Percentiles rank a stretch among this genome's conserved stretches.
Evolutionary conservation across 768 basidiomycete species (phyloP).

Genomic region (Jaapia argillacea): DNA sequence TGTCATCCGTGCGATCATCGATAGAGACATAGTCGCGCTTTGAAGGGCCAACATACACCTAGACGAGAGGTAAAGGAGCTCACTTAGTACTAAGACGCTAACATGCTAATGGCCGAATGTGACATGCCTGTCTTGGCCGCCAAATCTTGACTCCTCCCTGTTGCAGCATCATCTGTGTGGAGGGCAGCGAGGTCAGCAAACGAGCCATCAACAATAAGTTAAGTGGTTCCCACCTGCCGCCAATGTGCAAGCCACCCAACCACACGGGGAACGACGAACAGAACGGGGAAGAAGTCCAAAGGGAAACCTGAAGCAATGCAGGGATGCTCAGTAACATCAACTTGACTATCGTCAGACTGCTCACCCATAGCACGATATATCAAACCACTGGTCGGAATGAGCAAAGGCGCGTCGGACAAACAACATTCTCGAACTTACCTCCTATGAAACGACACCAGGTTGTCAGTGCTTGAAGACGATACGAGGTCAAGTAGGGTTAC

Average conservation of each 20-base stretch:
- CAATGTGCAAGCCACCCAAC: slow-evolving; percentile 93
- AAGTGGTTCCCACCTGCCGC: slow-evolving; percentile 50
- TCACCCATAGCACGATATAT: slow-evolving; percentile 90
- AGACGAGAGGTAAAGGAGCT: slow-evolving; percentile 5
- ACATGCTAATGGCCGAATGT: neutral
- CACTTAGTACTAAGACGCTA: neutral
- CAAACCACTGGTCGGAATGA: slow-evolving; percentile 44
- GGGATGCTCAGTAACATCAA: slow-evolving; percentile 3
- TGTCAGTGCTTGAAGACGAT: neutral
- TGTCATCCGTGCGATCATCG: slow-evolving; percentile 44
- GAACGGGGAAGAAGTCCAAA: slow-evolving; percentile 87
- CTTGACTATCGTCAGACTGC: too few species aligned
- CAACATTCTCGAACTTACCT: too few species aligned
- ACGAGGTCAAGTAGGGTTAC: slow-evolving; percentile 24
- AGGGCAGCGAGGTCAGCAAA: neutral
- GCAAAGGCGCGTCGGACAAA: too few species aligned
- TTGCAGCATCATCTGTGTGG: slow-evolving; percentile 77
- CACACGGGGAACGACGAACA: slow-evolving; percentile 87
- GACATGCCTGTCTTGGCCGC: slow-evolving; percentile 72
- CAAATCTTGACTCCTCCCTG: slow-evolving; percentile 89
- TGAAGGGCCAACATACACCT: slow-evolving; percentile 73
- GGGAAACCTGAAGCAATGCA: slow-evolving; percentile 76
- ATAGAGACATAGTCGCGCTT: slow-evolving; percentile 70
- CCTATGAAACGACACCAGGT: too few species aligned
- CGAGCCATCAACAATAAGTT: slow-evolving; percentile 3